These are phyloP conservation scores for Claviceps sp. DNA, from an alignment of 2,329 filamentous ascomycete species.

Conservation along the genomic window DNA sequence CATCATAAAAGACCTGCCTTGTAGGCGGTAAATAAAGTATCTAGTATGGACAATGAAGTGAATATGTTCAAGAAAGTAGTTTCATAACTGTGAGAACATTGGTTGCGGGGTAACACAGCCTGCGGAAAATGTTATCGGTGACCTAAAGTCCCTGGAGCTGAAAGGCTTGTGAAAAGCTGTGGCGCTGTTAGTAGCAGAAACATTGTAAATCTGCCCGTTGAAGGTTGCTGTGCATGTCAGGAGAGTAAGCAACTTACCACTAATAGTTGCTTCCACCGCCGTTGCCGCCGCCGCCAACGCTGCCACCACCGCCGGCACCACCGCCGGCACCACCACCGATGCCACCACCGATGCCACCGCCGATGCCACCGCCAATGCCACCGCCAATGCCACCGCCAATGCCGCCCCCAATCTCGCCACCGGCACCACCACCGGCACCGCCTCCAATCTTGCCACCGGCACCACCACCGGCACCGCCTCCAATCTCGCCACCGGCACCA, in stretches of 20 bases:
- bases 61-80: background rate
- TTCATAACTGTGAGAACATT: background rate
- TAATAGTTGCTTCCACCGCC: background rate
- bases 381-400: background rate
- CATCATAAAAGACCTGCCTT: background rate
- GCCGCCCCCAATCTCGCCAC: background rate
- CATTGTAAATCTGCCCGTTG: conserved; percentile 2
- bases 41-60: conserved; percentile 2
- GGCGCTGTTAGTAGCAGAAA: background rate
- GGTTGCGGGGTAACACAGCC: background rate
- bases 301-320: background rate
- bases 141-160: conserved; percentile 1
- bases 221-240: conserved; percentile 5
- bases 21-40: background rate
- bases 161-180: conserved; percentile 1
- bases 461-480: background rate
- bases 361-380: background rate
- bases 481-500: background rate
- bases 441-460: background rate
- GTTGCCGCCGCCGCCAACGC: too few relatives aligned
- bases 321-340: background rate
- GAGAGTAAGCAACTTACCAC: background rate
- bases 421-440: background rate
- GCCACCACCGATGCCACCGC: background rate
- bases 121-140: background rate